These are phyloP conservation scores for Coemansia sp. DNA, from an alignment of 192 early-diverging fungal species.

Conservation along the genomic window DNA sequence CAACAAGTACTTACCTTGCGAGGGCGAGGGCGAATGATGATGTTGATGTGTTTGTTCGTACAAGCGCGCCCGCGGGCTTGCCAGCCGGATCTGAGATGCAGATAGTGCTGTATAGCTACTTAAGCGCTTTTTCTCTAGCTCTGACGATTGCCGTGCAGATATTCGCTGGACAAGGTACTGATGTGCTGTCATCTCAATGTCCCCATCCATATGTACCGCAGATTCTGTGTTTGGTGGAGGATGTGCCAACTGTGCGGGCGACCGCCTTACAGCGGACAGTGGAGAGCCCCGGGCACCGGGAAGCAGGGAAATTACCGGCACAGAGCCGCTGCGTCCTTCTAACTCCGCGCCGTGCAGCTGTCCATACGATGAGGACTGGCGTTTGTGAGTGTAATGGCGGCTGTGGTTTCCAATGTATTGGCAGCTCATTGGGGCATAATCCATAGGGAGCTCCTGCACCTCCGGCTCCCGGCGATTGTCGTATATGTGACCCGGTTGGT, in stretches of 20 bases:
- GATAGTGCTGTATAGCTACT: conserved; percentile 17
- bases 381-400: conserved; percentile 5
- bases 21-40: conserved; percentile 17
- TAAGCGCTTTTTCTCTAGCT: conserved; percentile 9
- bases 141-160: conserved; percentile 8
- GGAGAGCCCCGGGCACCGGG: conserved; percentile 38
- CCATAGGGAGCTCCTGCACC: conserved; percentile 44
- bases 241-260: conserved; percentile 1
- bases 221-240: neutral
- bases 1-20: conserved; percentile 33
- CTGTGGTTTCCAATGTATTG: neutral
- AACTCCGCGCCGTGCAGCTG: conserved; percentile 22
- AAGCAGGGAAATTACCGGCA: conserved; percentile 47
- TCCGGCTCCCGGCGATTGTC: conserved; percentile 37
- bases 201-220: neutral
- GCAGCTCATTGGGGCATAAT: conserved; percentile 15
- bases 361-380: conserved; percentile 19
- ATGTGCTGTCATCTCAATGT: conserved; percentile 26
- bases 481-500: conserved; percentile 22
- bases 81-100: conserved; percentile 39
- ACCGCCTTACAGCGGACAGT: conserved; percentile 11
- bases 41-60: conserved; percentile 23
- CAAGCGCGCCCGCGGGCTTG: conserved; percentile 42
- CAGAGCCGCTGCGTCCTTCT: conserved; percentile 43
- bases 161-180: conserved; percentile 48